Percentiles rank a stretch among this genome's conserved stretches.
These are phyloP conservation scores for Sordaria brevicollis DNA, from an alignment of 495 filamentous ascomycete genomes.

Conservation along the genomic window DNA sequence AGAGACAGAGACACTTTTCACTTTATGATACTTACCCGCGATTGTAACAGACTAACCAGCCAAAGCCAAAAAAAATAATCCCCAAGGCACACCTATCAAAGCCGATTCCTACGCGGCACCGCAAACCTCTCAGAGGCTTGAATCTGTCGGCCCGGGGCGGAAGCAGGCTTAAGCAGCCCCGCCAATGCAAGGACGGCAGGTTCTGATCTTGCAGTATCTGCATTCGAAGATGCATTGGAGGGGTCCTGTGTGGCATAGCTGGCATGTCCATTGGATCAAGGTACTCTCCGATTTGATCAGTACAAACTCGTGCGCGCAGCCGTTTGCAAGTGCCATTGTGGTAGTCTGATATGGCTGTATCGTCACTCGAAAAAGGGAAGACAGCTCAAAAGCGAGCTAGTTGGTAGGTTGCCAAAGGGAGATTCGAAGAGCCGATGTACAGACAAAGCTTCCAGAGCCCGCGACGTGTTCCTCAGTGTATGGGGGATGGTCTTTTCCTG, in stretches of 20 bases:
- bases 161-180: conserved; percentile 28
- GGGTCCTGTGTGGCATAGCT: conserved; percentile 64
- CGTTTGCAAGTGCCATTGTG: conserved; percentile 50
- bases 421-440: background rate
- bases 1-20: background rate
- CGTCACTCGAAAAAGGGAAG: background rate
- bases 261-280: conserved; percentile 67
- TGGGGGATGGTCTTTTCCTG: background rate
- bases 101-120: background rate
- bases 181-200: conserved; percentile 55
- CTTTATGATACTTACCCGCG: conserved; percentile 13
- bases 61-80: background rate
- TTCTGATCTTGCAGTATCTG: conserved; percentile 66
- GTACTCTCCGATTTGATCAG: conserved; percentile 70
- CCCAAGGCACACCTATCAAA: background rate
- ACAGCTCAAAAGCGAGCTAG: background rate
- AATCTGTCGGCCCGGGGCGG: conserved; percentile 1
- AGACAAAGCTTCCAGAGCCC: background rate
- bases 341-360: background rate
- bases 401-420: background rate
- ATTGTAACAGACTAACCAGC: background rate
- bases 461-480: background rate
- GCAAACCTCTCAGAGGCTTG: background rate
- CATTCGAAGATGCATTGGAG: conserved; percentile 81
- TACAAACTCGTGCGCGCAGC: conserved; percentile 61